phyloP scores from a whole-genome alignment of 2,329 filamentous ascomycete species.

The Trichoderma lentiforme region DNA sequence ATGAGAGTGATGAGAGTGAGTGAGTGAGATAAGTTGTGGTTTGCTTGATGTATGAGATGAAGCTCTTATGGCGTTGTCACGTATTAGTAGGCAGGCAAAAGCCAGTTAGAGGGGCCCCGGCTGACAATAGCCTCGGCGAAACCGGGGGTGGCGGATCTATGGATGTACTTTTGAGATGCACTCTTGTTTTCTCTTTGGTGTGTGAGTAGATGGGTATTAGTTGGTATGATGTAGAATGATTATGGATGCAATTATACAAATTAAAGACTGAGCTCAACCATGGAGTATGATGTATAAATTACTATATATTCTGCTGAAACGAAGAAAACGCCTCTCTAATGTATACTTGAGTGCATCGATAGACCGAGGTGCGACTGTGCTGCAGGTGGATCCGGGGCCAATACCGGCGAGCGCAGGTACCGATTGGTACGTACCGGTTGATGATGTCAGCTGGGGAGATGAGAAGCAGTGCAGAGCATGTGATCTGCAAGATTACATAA shows the following conservation, averaged over 20 bases:
- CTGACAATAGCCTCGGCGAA: slow-evolving; percentile 19
- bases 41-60: not conserved
- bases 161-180: not conserved
- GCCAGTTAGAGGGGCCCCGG: not conserved
- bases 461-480: not conserved
- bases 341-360: not conserved
- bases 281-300: no score
- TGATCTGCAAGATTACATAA: not conserved
- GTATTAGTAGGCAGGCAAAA: not conserved
- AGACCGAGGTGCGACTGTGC: not conserved
- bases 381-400: not conserved
- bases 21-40: not conserved
- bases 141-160: slow-evolving; percentile 15
- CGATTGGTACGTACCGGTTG: not conserved
- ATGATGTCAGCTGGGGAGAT: not conserved
- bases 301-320: no score
- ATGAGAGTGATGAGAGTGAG: not conserved
- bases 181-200: not conserved
- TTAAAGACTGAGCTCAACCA: no score
- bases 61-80: slow-evolving; percentile 2
- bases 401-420: not conserved
- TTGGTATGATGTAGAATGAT: not conserved
- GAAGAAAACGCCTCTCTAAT: no score
- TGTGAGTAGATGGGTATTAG: not conserved
- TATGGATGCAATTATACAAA: no score